Evolutionary conservation across 345 rosid genomes (phyloP).

Genomic region (Populus pruinosa): DNA sequence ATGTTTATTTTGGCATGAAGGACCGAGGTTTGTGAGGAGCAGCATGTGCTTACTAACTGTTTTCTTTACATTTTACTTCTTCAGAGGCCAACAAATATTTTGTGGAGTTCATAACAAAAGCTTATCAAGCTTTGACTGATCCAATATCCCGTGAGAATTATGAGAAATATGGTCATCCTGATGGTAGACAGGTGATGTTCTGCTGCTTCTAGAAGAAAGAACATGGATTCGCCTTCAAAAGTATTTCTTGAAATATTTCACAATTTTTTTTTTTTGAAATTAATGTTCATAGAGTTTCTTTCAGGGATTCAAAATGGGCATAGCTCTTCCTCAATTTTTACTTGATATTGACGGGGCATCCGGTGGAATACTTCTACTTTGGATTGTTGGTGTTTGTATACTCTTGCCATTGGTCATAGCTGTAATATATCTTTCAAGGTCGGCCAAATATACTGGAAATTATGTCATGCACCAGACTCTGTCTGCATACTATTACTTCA

Average conservation of each 20-base stretch:
- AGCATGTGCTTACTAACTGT: slow-evolving; percentile 9
- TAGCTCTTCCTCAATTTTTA: slow-evolving; percentile 94
- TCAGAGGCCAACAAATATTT: slow-evolving; percentile 83
- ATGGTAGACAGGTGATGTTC: slow-evolving; percentile 80
- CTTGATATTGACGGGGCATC: slow-evolving; percentile 90
- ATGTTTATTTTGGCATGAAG: slow-evolving; percentile 8
- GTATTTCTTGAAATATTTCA: background rate
- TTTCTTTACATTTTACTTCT: slow-evolving; percentile 12
- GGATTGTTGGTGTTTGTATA: slow-evolving; percentile 97
- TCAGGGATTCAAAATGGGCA: slow-evolving; percentile 99
- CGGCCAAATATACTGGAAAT: slow-evolving; percentile 95
- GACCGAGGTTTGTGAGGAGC: background rate
- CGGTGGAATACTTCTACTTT: slow-evolving; percentile 93
- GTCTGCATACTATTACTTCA: slow-evolving; percentile 77
- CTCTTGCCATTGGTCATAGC: slow-evolving; percentile 94
- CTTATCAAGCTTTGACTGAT: slow-evolving; percentile 94
- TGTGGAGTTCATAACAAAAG: slow-evolving; percentile 91
- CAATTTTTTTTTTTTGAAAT: slow-evolving; percentile 2
- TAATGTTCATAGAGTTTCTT: slow-evolving; percentile 15
- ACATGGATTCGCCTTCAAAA: background rate
- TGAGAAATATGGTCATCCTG: slow-evolving; percentile 99
- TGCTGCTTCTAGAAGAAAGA: slow-evolving; percentile 9
- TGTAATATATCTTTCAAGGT: slow-evolving; percentile 88
- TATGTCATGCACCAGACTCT: slow-evolving; percentile 97
- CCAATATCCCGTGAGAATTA: slow-evolving; percentile 90